A percentile compares a stretch with the other conserved stretches of the same genome.
Evolutionary conservation across 345 rosid genomes (phyloP).

Genomic region (Toxicodendron radicans): DNA sequence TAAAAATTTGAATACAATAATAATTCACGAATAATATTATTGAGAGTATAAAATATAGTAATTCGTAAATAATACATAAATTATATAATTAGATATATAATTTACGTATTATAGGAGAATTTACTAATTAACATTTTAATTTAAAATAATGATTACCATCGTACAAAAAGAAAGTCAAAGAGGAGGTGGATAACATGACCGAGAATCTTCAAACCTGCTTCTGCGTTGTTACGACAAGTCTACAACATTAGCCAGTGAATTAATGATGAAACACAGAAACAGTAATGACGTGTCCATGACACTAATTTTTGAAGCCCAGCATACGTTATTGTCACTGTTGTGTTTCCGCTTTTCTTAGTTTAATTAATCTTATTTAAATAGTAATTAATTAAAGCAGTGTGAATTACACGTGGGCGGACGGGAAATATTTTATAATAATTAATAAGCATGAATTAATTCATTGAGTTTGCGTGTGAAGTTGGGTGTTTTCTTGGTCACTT

Average conservation of each 20-base stretch:
- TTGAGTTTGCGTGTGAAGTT: too few relatives aligned
- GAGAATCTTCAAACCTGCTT: conserved; percentile 25
- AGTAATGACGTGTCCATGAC: neutral
- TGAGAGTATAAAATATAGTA: too few relatives aligned
- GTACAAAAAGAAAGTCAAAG: neutral
- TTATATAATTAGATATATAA: too few relatives aligned
- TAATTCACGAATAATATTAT: too few relatives aligned
- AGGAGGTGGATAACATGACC: neutral
- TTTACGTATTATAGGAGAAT: too few relatives aligned
- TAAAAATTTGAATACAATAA: too few relatives aligned
- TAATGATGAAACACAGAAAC: neutral
- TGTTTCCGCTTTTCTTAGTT: neutral
- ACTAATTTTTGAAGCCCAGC: neutral
- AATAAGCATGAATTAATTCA: too few relatives aligned
- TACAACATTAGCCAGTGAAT: neutral
- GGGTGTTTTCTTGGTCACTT: too few relatives aligned
- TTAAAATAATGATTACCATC: neutral
- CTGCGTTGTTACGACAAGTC: conserved; percentile 15
- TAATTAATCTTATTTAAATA: too few relatives aligned
- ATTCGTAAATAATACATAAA: too few relatives aligned
- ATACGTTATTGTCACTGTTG: neutral
- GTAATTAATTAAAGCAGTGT: neutral
- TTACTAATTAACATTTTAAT: too few relatives aligned
- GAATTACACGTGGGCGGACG: neutral
- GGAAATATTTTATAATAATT: too few relatives aligned